Base-by-base conservation (phyloP, 345 rosid species). In the Salix dunnii region DNA sequence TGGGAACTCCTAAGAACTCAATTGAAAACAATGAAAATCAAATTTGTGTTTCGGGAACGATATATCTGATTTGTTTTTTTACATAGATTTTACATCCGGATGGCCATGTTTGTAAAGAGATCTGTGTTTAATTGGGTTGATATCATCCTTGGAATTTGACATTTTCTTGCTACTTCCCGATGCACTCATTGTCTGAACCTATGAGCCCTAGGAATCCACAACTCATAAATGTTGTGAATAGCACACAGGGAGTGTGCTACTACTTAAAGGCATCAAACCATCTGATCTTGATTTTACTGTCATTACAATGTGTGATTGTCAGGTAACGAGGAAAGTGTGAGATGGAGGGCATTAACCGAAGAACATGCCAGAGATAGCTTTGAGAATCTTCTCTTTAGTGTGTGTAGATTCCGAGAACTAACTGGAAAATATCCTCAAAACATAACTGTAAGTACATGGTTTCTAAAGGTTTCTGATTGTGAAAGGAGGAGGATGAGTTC, bases 331-430 rank as follows among this genome's bases (percentile, higher is more conserved):
- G 92, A 90, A 79, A 86, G 77, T 23, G 97, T 95, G 77, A 87
- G 88, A 83, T 82, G 83, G 81, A 88, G 99, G 81, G 88, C 97
- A 67, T 77, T 95, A 85, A 95, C 99, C 23, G 99, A 95, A 85
- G 99, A 95, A 78, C 93, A 95, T 84, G 98, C 99, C 13, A 90
- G 99, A 81, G 98, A 95, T 83, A 95, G 99, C 87, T 90, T 93
- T 81, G 99, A 95, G 88, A 95, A 95, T 88, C 92, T 91, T 78
- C 97, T 93, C 42, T 95, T 93, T 65, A 95, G 96, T 31, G 87
- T 95, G 0, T 95, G 99, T 78, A 85, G 99, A 67, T 95, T 95
- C 82, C 89, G 97, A 63, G 99, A 95, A 85, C 97, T 95, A 76
- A 91, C 96, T 8, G 99, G 99, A 77, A 38, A 86, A 75, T 95